These are phyloP conservation scores for Vitis rotundifolia DNA, from an alignment of 164 flowering plant species.

Conservation along the genomic window DNA sequence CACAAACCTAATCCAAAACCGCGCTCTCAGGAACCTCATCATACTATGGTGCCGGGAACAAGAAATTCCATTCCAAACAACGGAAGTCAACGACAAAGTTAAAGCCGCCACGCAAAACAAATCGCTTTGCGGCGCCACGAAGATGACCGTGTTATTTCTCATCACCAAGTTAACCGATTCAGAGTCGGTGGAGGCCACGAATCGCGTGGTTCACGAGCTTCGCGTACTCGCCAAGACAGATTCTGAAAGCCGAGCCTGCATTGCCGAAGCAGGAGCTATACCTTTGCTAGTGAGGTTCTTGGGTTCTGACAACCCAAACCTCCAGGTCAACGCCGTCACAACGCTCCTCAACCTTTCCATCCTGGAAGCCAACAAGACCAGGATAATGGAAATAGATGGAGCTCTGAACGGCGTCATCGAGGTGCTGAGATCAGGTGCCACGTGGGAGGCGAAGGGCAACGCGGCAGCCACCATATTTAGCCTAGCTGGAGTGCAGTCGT, in stretches of 20 bases:
- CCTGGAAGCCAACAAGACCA: constrained; percentile 55
- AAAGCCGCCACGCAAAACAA: constrained; percentile 33
- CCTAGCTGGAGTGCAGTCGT: constrained; percentile 38
- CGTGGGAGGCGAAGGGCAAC: constrained; percentile 88
- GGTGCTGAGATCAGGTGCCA: constrained; percentile 61
- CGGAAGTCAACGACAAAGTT: constrained; percentile 24
- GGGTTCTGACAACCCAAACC: constrained; percentile 44
- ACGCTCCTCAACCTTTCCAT: constrained; percentile 78
- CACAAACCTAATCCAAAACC: constrained; percentile 60
- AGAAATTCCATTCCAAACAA: constrained; percentile 52
- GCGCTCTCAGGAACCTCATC: constrained; percentile 65
- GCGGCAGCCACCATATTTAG: constrained; percentile 84
- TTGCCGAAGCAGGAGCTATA: constrained; percentile 74
- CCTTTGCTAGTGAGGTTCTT: constrained; percentile 49
- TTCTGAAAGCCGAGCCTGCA: constrained; percentile 65
- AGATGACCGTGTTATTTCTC: constrained; percentile 72
- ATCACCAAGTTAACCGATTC: constrained; percentile 42
- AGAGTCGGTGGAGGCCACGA: constrained; percentile 30
- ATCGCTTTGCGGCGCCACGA: constrained; percentile 67
- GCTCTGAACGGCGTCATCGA: constrained; percentile 60
- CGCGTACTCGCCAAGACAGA: constrained; percentile 69
- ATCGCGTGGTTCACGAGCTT: constrained; percentile 67
- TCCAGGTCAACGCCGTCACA: constrained; percentile 81
- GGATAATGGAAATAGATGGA: constrained; percentile 65
- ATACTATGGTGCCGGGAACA: constrained; percentile 78